Evolutionary conservation across 2,329 filamentous ascomycete genomes (phyloP).

Genomic region (Rosellinia necatrix): DNA sequence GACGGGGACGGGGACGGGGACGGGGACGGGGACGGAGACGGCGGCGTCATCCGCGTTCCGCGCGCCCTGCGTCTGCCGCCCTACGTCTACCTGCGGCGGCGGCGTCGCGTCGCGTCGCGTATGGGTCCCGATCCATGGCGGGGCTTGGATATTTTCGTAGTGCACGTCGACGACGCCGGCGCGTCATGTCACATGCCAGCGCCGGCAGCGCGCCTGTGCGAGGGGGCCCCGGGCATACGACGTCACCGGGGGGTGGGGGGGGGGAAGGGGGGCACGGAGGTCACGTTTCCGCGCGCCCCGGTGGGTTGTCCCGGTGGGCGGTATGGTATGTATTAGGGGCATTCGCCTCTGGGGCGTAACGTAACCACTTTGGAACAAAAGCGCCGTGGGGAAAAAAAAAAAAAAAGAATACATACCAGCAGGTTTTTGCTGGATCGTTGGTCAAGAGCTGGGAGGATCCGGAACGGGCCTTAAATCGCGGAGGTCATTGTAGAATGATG

Average conservation of each 20-base stretch:
- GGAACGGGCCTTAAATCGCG: no score
- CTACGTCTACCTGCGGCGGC: conserved; percentile 48
- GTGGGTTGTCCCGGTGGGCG: conserved; percentile 12
- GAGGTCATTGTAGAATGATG: no score
- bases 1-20: conserved; percentile 44
- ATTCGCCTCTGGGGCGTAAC: no score
- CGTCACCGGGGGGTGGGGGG: conserved; percentile 16
- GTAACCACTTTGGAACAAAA: no score
- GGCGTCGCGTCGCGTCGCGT: no score
- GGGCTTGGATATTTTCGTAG: conserved; percentile 4
- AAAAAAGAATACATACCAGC: no score
- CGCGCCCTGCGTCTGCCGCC: conserved; percentile 48
- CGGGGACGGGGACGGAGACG: conserved; percentile 47
- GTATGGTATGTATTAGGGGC: no score
- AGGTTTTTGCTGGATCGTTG: no score
- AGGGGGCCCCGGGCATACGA: conserved; percentile 45
- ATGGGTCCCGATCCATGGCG: no score
- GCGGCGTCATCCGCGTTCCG: no score
- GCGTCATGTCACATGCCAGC: conserved; percentile 48
- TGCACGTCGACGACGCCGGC: conserved; percentile 49
- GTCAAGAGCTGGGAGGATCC: no score
- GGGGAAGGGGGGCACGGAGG: conserved; percentile 33
- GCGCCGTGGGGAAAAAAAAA: no score
- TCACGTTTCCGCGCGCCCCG: conserved; percentile 35
- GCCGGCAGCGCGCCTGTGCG: conserved; percentile 36